phyloP scores from a whole-genome alignment of 768 basidiomycete species.

The Amylocystis lapponica region DNA sequence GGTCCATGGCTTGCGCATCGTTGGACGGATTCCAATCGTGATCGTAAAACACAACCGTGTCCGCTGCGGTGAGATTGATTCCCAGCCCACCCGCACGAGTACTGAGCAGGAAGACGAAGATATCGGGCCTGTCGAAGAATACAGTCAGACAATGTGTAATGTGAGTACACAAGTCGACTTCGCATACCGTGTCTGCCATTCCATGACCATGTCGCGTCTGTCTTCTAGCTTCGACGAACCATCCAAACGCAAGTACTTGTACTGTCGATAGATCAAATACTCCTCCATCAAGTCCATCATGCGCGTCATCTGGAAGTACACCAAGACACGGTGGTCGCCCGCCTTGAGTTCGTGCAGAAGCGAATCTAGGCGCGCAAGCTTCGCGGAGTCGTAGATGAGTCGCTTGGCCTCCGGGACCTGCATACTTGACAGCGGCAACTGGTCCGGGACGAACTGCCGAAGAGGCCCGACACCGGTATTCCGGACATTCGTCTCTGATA shows the following conservation, averaged over 20 bases:
- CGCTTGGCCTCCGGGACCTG: constrained; percentile 93
- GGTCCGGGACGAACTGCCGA: constrained; percentile 62
- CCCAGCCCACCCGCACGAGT: constrained; percentile 95
- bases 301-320: constrained; percentile 99
- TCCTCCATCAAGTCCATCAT: constrained; percentile 99
- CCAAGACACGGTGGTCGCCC: constrained; percentile 86
- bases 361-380: constrained; percentile 84
- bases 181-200: constrained; percentile 93
- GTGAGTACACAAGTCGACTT: background rate
- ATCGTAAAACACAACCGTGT: constrained; percentile 94
- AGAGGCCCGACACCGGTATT: constrained; percentile 60
- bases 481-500: constrained; percentile 52
- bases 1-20: constrained; percentile 97
- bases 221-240: constrained; percentile 94
- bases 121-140: constrained; percentile 56
- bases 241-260: constrained; percentile 90
- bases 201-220: constrained; percentile 97
- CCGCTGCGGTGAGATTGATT: constrained; percentile 93
- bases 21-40: constrained; percentile 98
- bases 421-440: constrained; percentile 80
- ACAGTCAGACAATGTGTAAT: too few species aligned
- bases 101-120: constrained; percentile 86
- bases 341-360: constrained; percentile 90
- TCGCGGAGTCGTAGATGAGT: constrained; percentile 93
- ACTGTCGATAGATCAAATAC: constrained; percentile 93